These are phyloP conservation scores for Hortaea sp. DNA, from an alignment of 2,329 filamentous ascomycete genomes.

Conservation along the genomic window DNA sequence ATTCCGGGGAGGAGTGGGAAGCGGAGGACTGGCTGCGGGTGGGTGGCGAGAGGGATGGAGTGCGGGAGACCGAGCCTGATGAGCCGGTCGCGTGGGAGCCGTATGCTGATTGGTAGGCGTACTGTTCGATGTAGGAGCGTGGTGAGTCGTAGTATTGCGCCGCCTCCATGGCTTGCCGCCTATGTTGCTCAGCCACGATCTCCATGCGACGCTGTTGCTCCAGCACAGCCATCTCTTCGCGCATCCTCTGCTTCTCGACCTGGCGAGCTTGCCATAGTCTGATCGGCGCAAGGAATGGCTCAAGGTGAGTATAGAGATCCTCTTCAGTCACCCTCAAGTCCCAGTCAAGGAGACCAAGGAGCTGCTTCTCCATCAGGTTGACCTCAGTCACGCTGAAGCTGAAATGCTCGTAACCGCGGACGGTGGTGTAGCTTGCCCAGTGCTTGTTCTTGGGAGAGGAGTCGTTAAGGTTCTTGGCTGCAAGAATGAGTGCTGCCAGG, in stretches of 20 bases:
- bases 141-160: slow-evolving; percentile 27
- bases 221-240: slow-evolving; percentile 27
- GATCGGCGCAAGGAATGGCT: slow-evolving; percentile 80
- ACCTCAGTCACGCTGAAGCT: slow-evolving; percentile 92
- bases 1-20: slow-evolving; percentile 25
- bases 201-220: slow-evolving; percentile 24
- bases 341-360: slow-evolving; percentile 91
- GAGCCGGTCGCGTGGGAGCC: slow-evolving; percentile 16
- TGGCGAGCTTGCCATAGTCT: slow-evolving; percentile 48
- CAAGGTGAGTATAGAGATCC: slow-evolving; percentile 78
- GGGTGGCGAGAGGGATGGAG: slow-evolving; percentile 40
- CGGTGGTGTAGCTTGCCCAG: slow-evolving; percentile 87
- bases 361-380: slow-evolving; percentile 98
- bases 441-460: slow-evolving; percentile 99
- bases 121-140: slow-evolving; percentile 21
- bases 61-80: slow-evolving; percentile 33
- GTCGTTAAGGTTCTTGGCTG: slow-evolving; percentile 97
- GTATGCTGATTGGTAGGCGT: slow-evolving; percentile 15
- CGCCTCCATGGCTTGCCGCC: slow-evolving; percentile 17
- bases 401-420: slow-evolving; percentile 64
- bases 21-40: slow-evolving; percentile 29
- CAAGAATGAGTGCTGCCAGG: slow-evolving; percentile 70
- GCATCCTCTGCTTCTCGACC: slow-evolving; percentile 41
- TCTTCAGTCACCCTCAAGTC: slow-evolving; percentile 76
- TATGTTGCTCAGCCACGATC: slow-evolving; percentile 30